Evolutionary conservation across 2,329 filamentous ascomycete genomes (phyloP), one percentile per base, ranked within the genome.

Genomic region (Pyrenophora tritici-repentis): DNA sequence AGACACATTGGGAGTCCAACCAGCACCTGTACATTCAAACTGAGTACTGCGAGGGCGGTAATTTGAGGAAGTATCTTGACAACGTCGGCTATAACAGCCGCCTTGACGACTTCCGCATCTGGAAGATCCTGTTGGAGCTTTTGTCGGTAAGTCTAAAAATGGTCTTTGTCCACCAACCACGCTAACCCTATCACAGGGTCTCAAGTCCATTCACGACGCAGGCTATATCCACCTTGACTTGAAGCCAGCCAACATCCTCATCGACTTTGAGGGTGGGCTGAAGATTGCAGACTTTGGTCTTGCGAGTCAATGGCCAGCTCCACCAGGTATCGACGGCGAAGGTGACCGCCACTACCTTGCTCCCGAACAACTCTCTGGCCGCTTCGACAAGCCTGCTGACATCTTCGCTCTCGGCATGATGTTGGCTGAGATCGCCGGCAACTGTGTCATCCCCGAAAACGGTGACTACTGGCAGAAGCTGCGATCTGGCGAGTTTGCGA

Each of bases 321-420:
- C 86, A 39, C 80, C 84, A 47, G 85, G 86, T 47, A 88, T 94
- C 54, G 91, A 97, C 61, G 88, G 90, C 35, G 94, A 99, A 76
- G 94, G 94, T 26, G 94, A 99, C 71, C 89, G 94, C 42, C 90
- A 96, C 71, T 99, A 99, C 71, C 93, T 99, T 70, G 93, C 90
- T 1, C 92, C 92, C 0, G 94, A 99, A 74, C 91, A 96, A 55
- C 84, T 99, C 16, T 85, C 85, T 67, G 93, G 92, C 35, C 84
- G 86, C 57, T 94, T 89, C 62, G 91, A 96, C 75, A 94, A 93
- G 73, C 89, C 93, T 32, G 89, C 91, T 31, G 94, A 99, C 73
- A 84, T 99, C 42, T 99, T 97, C 73, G 90, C 94, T 9, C 84
- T 99, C 24, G 94, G 94, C 43, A 84, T 97, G 64, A 96, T 97